Base-by-base conservation (phyloP, 306 rosid genomes). In the Prunus campanulata region DNA sequence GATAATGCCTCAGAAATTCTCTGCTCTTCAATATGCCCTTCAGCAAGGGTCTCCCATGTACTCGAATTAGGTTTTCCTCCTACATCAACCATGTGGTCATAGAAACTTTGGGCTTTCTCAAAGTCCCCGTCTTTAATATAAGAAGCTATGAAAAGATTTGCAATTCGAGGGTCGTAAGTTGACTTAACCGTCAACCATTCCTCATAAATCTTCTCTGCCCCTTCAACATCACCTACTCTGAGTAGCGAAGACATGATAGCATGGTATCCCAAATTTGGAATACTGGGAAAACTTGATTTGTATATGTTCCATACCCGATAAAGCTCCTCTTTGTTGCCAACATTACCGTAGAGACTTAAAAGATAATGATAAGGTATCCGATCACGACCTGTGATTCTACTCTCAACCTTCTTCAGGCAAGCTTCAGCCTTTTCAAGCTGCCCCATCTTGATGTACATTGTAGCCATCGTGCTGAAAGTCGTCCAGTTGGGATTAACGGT, bases 241-340 rank as follows among this genome's bases (percentile, higher is more conserved):
- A 96, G 80, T 59, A 96, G 86, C 85, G 98, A 81, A 24, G 97
- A 86, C 30, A 92, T 86, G 29, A 88, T 46, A 35, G 93, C 93
- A 88, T 88, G 98, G 88, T 87, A 96, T 39, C 98, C 99, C 86
- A 96, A 75, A 83, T 92, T 96, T 24, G 98, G 99, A 71, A 92
- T 85, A 30, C 71, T 86, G 60, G 93, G 93, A 71, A 90, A 96
- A 75, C 64, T 59, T 14, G 92, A 57, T 74, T 85, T 92, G 79
- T 95, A 96, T 56, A 83, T 74, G 20, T 85, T 88, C 99, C 99
- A 96, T 60, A 91, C 87, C 18, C 99, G 97, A 80, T 88, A 88
- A 69, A 85, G 81, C 82, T 95, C 97, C 7, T 90, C 96, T 77
- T 84, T 92, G 69, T 91, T 91, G 32, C 97, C 96, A 71, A 89